phyloP scores from a whole-genome alignment of 2,329 filamentous ascomycete species.

The Septoria linicola region DNA sequence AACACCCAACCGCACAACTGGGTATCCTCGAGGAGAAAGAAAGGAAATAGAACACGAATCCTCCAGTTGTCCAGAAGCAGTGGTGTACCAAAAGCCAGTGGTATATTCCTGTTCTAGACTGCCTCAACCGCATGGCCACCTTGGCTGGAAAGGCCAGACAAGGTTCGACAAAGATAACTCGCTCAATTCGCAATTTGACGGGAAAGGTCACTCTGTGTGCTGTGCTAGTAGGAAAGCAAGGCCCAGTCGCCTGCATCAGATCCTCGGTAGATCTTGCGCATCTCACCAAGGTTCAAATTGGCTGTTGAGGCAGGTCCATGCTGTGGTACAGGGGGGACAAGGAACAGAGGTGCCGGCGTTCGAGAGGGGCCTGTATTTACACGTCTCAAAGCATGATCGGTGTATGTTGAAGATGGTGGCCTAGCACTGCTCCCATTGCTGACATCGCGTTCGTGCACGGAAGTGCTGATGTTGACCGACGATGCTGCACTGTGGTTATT shows the following conservation, averaged over 20 bases:
- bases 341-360: background rate
- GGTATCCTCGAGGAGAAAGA: slow-evolving; percentile 6
- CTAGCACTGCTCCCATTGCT: background rate
- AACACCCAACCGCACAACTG: slow-evolving; percentile 9
- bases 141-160: background rate
- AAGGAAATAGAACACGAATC: slow-evolving; percentile 1
- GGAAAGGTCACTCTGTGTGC: slow-evolving; percentile 1
- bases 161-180: background rate
- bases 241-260: background rate
- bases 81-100: background rate
- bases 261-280: slow-evolving; percentile 2
- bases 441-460: background rate
- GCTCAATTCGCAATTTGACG: background rate
- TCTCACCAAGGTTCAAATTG: background rate
- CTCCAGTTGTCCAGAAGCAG: background rate
- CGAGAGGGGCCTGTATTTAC: slow-evolving; percentile 4
- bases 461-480: background rate
- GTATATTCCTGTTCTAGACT: background rate
- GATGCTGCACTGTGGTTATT: slow-evolving; percentile 4
- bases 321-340: background rate
- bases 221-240: slow-evolving; percentile 3
- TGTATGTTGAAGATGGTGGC: slow-evolving; percentile 1
- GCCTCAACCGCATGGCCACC: background rate
- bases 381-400: background rate
- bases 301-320: background rate